phyloP scores from a whole-genome alignment of 75 land plant genomes.

The Ceratopteris richardii region DNA sequence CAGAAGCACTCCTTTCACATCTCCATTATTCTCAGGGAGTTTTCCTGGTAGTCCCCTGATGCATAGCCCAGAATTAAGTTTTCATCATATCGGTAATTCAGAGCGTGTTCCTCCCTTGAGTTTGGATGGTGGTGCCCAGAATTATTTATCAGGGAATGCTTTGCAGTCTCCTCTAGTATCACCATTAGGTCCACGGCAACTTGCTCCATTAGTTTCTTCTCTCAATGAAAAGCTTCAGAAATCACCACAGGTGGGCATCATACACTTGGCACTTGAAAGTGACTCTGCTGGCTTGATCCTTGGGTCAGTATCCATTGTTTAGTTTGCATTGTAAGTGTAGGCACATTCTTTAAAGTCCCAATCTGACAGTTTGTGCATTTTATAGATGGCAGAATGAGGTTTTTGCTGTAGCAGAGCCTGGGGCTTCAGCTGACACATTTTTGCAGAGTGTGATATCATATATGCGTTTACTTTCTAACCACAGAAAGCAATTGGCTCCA shows the following conservation, averaged over 20 bases:
- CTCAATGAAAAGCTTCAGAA: conserved; percentile 78
- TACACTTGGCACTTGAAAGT: conserved; percentile 89
- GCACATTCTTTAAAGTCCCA: conserved; percentile 1
- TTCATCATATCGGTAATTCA: conserved; percentile 34
- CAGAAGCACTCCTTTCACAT: conserved; percentile 60
- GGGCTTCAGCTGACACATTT: conserved; percentile 77
- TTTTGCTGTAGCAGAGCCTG: conserved; percentile 99
- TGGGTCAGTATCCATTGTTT: conserved; percentile 35
- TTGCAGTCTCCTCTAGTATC: conserved; percentile 60
- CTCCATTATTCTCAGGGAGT: conserved; percentile 84
- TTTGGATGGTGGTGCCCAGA: conserved; percentile 55
- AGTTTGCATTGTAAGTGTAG: neutral
- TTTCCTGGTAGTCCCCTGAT: conserved; percentile 84
- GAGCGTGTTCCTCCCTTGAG: conserved; percentile 93
- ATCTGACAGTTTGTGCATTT: neutral
- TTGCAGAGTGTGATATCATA: conserved; percentile 61
- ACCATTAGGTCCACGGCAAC: conserved; percentile 66
- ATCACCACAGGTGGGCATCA: conserved; percentile 82
- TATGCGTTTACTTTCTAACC: conserved; percentile 28
- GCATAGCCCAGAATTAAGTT: conserved; percentile 74
- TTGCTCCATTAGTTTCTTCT: conserved; percentile 49
- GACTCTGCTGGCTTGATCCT: conserved; percentile 73
- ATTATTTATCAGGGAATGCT: conserved; percentile 9
- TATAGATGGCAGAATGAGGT: conserved; percentile 97
- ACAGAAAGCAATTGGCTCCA: conserved; percentile 29